These are phyloP conservation scores for Panicum miliaceum DNA, from an alignment of 176 grass and related monocot species.

Conservation along the genomic window DNA sequence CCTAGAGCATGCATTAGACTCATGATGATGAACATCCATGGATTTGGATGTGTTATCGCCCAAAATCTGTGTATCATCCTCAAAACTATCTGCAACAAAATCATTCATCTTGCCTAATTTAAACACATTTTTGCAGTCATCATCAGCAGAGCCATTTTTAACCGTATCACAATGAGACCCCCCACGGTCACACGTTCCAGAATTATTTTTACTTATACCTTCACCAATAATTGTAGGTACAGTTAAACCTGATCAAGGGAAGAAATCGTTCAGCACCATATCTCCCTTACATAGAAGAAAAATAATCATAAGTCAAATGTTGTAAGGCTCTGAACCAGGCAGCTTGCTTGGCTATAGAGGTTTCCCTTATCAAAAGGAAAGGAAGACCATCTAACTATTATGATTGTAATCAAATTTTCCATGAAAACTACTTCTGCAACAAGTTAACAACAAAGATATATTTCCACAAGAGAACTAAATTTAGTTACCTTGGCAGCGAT, in stretches of 20 bases:
- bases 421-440: slow-evolving; percentile 25
- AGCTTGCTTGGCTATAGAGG: slow-evolving; percentile 30
- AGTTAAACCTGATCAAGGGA: slow-evolving; percentile 46
- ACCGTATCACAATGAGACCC: slow-evolving; percentile 31
- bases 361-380: slow-evolving; percentile 17
- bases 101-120: slow-evolving; percentile 40
- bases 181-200: slow-evolving; percentile 26
- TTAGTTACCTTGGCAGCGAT: slow-evolving; percentile 60
- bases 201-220: slow-evolving; percentile 30
- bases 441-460: slow-evolving; percentile 16
- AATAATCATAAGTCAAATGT: slow-evolving; percentile 12
- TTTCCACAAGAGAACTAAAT: slow-evolving; percentile 35
- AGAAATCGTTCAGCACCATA: slow-evolving; percentile 19
- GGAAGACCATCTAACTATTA: slow-evolving; percentile 11
- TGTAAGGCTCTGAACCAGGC: background rate
- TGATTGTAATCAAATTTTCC: slow-evolving; percentile 29
- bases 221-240: slow-evolving; percentile 37
- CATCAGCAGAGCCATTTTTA: slow-evolving; percentile 38
- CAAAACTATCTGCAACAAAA: slow-evolving; percentile 79
- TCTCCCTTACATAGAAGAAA: slow-evolving; percentile 2
- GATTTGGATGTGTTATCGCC: slow-evolving; percentile 27
- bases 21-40: slow-evolving; percentile 32
- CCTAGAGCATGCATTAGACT: slow-evolving; percentile 48
- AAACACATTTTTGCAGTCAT: slow-evolving; percentile 26
- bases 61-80: slow-evolving; percentile 55